Conservation (phyloP, 306 rosid species). For the Dryas alaskensis region DNA sequence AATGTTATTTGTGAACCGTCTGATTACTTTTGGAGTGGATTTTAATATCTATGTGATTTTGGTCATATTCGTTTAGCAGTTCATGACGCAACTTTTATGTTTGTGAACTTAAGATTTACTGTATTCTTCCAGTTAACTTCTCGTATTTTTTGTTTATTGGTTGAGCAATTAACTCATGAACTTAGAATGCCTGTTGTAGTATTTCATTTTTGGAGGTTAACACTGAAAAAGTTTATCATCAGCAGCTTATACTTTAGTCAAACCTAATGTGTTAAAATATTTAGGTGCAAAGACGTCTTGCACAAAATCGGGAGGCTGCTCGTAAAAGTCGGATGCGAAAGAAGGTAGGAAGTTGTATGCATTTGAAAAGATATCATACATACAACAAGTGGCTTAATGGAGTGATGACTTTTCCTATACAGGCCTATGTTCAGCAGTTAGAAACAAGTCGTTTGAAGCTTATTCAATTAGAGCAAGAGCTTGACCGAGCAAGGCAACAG, state of each 20-base stretch:
- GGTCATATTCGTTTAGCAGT: neutral
- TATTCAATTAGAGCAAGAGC: conserved; percentile 74
- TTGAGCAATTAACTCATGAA: conserved; percentile 8
- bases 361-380: conserved; percentile 18
- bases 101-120: neutral
- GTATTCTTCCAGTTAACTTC: conserved; percentile 8
- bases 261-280: conserved; percentile 28
- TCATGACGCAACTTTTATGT: neutral
- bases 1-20: neutral
- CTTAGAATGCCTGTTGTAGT: neutral
- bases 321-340: conserved; percentile 90
- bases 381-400: conserved; percentile 19
- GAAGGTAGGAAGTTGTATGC: conserved; percentile 56
- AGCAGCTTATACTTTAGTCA: neutral
- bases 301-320: conserved; percentile 99
- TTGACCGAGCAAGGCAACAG: conserved; percentile 69
- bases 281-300: conserved; percentile 91
- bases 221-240: neutral
- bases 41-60: neutral
- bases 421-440: conserved; percentile 92
- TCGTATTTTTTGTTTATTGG: conserved; percentile 7
- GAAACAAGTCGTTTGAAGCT: conserved; percentile 87
- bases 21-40: neutral
- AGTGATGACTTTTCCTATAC: conserved; percentile 28
- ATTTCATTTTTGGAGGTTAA: neutral